Base-by-base conservation (phyloP, 2,329 filamentous ascomycete species). In the Nothophaeocryptopus gaeumannii region DNA sequence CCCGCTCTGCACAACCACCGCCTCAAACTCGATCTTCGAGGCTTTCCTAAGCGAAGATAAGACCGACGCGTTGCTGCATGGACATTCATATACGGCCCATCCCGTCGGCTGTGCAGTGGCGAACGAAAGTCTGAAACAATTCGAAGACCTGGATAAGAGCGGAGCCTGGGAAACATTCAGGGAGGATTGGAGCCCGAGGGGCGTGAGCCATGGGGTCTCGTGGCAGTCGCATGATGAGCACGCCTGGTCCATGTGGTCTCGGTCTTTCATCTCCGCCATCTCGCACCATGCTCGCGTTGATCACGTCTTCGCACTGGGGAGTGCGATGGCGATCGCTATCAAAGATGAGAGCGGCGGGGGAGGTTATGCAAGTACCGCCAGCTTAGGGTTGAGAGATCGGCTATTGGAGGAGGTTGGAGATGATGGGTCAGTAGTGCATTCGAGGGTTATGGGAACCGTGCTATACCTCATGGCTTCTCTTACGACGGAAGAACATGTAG, bases 81-180 rank as follows among this genome's bases (percentile, higher is more conserved):
- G 89, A 0, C 89, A 95, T 65, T 92, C 87, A 66, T 95, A 95
- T 69, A 95, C 89, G 0, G 89, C 89, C 0, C 88, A 95, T 67
- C 79, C 89, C 0, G 79, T 93, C 1, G 89, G 89, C 0, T 95
- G 88, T 60, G 81, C 85, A 38, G 87, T 95, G 0, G 89, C 86
- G 0, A 74, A 85, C n/a, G 80, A 82, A 43, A 84, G 82, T 1
- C 66, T 95, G 8, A 65, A 69, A 8, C 75, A 76, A 34, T 80
- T 92, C 76, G 66, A 74, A 38, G 62, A 69, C 1, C 79, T 89
- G 73, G 81, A 87, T 2, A 59, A 60, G 1, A 61, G 65, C 0
- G 80, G 79, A 0, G 69, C 70, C 0, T 89, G 85, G 86, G 67
- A 77, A 51, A 72, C 59, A 54, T 82, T 77, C 49, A 78, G 76